Conservation (phyloP, 108 stramenopile genomes). For the Cyclotella atomus region DNA sequence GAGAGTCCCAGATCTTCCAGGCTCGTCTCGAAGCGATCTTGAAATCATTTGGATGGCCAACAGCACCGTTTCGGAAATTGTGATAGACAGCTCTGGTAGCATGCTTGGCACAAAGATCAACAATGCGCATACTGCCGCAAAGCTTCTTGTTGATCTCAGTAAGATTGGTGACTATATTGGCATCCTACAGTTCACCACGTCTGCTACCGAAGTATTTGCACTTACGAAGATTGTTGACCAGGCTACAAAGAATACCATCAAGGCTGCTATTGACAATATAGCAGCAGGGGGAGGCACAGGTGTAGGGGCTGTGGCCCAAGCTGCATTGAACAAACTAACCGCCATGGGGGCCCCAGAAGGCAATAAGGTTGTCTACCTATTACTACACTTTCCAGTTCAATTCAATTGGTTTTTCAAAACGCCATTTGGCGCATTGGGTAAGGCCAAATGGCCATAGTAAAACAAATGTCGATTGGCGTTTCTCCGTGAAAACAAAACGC, state of each 20-base stretch:
- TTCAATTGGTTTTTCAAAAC: neutral
- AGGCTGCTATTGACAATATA: constrained; percentile 3
- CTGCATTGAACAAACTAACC: neutral
- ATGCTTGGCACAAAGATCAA: neutral
- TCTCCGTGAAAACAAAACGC: too few species aligned
- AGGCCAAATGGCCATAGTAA: too few species aligned
- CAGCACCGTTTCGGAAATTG: neutral
- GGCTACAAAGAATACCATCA: neutral
- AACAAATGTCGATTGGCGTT: too few species aligned
- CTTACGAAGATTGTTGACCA: neutral
- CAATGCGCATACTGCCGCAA: neutral
- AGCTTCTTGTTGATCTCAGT: neutral
- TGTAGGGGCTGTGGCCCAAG: neutral
- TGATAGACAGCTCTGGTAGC: neutral
- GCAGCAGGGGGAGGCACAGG: neutral
- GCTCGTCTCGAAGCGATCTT: neutral
- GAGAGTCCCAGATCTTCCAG: neutral
- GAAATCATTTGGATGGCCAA: constrained; percentile 1
- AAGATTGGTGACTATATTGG: neutral
- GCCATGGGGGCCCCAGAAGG: neutral
- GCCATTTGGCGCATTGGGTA: too few species aligned
- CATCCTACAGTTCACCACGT: neutral
- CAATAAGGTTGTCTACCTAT: neutral
- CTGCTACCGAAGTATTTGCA: neutral
- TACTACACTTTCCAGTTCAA: too few species aligned